phyloP scores from a whole-genome alignment of 2,329 filamentous ascomycete species.

The Colletotrichum lupini region DNA sequence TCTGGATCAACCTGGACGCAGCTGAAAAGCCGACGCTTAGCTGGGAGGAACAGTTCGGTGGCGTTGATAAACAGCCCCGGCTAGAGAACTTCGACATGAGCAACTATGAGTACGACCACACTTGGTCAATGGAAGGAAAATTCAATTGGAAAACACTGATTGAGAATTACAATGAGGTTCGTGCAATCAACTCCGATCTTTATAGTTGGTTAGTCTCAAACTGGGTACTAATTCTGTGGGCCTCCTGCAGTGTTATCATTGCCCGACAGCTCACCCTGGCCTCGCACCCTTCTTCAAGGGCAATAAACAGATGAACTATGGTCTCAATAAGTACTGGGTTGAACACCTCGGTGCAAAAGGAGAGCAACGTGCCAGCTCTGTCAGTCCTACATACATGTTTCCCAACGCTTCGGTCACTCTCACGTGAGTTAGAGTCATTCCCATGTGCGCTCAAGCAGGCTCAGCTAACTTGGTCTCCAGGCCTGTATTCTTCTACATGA shows the following conservation, averaged over 20 bases:
- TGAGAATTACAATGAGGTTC: too few relatives aligned
- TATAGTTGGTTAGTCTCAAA: too few relatives aligned
- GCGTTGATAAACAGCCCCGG: neutral
- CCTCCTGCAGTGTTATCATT: too few relatives aligned
- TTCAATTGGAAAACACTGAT: too few relatives aligned
- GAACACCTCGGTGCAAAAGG: neutral
- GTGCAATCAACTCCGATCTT: too few relatives aligned
- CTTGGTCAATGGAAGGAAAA: too few relatives aligned
- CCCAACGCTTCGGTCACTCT: conserved; percentile 53
- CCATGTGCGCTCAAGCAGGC: too few relatives aligned
- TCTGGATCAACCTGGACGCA: neutral
- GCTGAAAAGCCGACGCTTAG: neutral
- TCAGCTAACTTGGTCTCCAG: too few relatives aligned
- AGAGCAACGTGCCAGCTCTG: conserved; percentile 39
- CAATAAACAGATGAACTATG: conserved; percentile 56
- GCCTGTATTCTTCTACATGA: too few relatives aligned
- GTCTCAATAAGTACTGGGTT: conserved; percentile 40
- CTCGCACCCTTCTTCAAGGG: conserved; percentile 35
- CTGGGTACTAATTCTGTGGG: too few relatives aligned
- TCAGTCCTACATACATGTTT: conserved; percentile 52
- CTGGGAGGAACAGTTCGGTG: neutral
- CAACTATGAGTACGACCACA: neutral
- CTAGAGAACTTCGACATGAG: neutral
- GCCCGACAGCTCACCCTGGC: too few relatives aligned
- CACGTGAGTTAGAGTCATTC: conserved; percentile 44